Conservation (phyloP, 768 basidiomycete genomes). For the Lepiota brunneoincarnata region DNA sequence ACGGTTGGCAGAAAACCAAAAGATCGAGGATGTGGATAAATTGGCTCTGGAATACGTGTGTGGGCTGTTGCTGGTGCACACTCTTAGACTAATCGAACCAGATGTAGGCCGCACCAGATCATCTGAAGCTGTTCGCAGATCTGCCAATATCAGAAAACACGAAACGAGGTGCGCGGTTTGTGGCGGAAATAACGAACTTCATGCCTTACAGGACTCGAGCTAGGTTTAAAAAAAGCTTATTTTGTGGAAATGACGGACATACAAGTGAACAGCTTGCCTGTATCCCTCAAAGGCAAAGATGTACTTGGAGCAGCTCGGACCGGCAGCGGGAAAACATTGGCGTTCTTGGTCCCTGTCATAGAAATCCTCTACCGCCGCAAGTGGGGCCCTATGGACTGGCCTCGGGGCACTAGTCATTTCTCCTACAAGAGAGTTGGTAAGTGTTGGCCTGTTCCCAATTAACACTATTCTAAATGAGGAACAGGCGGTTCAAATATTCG, state of each 20-base stretch:
- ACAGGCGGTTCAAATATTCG: slow-evolving; percentile 97
- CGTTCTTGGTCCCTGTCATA: slow-evolving; percentile 90
- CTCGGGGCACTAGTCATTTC: slow-evolving; percentile 89
- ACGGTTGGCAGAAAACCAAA: slow-evolving; percentile 45
- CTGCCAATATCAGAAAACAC: slow-evolving; percentile 78
- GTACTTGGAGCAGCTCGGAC: slow-evolving; percentile 95
- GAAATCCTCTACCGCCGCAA: slow-evolving; percentile 87
- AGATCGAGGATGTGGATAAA: slow-evolving; percentile 47
- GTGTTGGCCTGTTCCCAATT: slow-evolving; percentile 21
- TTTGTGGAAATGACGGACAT: slow-evolving; percentile 91
- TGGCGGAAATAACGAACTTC: background rate
- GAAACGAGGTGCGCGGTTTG: slow-evolving; percentile 52
- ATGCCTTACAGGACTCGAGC: background rate
- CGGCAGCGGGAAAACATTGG: slow-evolving; percentile 95
- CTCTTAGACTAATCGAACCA: slow-evolving; percentile 11
- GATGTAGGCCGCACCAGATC: slow-evolving; percentile 47
- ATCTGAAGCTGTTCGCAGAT: slow-evolving; percentile 60
- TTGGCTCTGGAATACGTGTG: slow-evolving; percentile 51
- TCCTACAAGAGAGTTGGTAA: slow-evolving; percentile 88
- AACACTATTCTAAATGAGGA: background rate
- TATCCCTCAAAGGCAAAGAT: slow-evolving; percentile 91
- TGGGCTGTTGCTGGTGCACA: background rate
- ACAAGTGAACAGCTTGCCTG: slow-evolving; percentile 86
- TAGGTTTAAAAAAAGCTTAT: slow-evolving; percentile 84
- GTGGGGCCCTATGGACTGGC: slow-evolving; percentile 94